These are phyloP conservation scores for Flueggea neowawraea DNA, from an alignment of 441 rosid species.

Conservation along the genomic window DNA sequence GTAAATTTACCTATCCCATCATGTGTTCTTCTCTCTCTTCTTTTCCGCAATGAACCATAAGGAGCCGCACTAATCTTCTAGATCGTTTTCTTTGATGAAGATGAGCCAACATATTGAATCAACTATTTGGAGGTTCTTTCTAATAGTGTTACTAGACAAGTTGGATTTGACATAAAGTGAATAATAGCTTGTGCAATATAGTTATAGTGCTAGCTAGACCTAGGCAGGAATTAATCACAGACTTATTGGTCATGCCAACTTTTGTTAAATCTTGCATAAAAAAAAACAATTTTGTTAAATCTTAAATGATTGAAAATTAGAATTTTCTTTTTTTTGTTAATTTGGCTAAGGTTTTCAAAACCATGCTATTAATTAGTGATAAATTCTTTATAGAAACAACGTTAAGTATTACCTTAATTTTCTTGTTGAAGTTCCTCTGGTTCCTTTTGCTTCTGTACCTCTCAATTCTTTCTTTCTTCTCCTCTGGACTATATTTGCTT, in stretches of 20 bases:
- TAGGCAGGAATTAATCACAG: background rate
- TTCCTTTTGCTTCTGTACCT: constrained; percentile 82
- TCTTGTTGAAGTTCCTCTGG: constrained; percentile 91
- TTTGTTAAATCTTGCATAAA: too few species aligned
- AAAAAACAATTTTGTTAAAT: too few species aligned
- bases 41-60: too few species aligned
- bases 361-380: too few species aligned
- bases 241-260: background rate
- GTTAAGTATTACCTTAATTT: constrained; percentile 57
- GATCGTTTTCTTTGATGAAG: too few species aligned
- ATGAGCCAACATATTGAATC: background rate
- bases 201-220: background rate
- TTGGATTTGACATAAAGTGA: constrained; percentile 25
- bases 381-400: too few species aligned
- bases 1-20: too few species aligned
- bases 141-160: constrained; percentile 9
- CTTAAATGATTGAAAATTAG: too few species aligned
- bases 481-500: constrained; percentile 72
- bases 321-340: too few species aligned
- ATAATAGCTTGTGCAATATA: background rate
- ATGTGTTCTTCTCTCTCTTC: too few species aligned
- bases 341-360: background rate
- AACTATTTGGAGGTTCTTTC: constrained; percentile 5
- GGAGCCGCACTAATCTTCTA: too few species aligned
- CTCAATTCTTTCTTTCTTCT: constrained; percentile 84